phyloP scores from a whole-genome alignment of 1,284 basidiomycete species.

The Melampsora medusae region DNA sequence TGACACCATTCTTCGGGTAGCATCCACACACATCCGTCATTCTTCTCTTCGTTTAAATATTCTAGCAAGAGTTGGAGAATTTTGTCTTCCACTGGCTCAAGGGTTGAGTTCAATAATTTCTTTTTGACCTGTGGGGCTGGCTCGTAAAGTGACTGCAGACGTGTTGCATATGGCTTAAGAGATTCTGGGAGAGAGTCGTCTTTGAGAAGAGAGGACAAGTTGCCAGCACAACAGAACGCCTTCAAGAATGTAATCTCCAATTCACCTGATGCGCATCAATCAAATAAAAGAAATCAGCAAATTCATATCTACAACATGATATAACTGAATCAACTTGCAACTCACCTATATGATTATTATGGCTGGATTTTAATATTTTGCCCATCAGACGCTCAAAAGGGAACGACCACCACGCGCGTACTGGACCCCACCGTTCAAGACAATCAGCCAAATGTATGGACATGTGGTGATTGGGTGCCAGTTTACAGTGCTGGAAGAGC shows the following conservation, averaged over 20 bases:
- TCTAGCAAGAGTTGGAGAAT: too few relatives aligned
- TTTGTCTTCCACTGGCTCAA: too few relatives aligned
- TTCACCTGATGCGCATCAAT: background rate
- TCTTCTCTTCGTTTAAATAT: too few relatives aligned
- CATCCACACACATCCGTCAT: too few relatives aligned
- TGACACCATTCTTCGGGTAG: too few relatives aligned
- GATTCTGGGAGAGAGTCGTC: background rate
- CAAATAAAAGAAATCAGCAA: too few relatives aligned
- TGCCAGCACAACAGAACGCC: background rate
- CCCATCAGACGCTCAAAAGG: constrained; percentile 29
- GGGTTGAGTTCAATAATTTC: background rate
- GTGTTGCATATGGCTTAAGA: background rate
- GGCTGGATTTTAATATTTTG: constrained; percentile 5
- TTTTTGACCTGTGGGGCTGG: background rate
- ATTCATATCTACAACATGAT: too few relatives aligned
- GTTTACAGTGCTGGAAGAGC: constrained; percentile 18
- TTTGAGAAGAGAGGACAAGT: background rate
- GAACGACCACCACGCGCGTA: constrained; percentile 17
- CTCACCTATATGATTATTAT: constrained; percentile 23
- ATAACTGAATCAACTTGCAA: background rate
- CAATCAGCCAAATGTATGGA: constrained; percentile 23
- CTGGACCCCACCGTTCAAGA: constrained; percentile 19
- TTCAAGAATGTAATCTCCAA: constrained; percentile 17
- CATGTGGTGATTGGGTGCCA: constrained; percentile 37
- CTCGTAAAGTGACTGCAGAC: background rate